Conservation (phyloP, 495 filamentous ascomycete species). For the Hypomontagnella monticulosa region DNA sequence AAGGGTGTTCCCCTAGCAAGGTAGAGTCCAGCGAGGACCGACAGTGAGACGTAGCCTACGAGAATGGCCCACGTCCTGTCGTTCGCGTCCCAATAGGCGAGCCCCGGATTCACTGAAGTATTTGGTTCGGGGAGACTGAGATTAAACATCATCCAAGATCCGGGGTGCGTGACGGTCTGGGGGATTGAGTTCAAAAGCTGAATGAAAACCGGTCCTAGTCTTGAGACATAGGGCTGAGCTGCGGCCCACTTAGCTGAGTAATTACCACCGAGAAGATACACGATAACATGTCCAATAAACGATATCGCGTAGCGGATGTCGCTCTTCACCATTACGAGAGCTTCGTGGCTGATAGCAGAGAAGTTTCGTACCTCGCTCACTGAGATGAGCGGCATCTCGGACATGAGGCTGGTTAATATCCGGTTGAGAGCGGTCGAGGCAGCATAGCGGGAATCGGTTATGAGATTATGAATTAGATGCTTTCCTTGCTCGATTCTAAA, state of each 20-base stretch:
- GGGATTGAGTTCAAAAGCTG: conserved; percentile 21
- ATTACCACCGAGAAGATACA: conserved; percentile 48
- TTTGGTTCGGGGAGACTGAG: conserved; percentile 54
- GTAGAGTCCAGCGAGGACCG: conserved; percentile 78
- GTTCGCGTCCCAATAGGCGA: conserved; percentile 78
- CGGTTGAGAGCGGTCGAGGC: conserved; percentile 46
- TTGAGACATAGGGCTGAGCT: conserved; percentile 9
- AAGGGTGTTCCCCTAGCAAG: conserved; percentile 74
- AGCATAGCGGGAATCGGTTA: conserved; percentile 33
- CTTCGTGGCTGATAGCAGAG: conserved; percentile 59
- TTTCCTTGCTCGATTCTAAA: conserved; percentile 31
- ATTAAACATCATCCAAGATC: conserved; percentile 62
- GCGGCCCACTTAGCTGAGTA: conserved; percentile 41
- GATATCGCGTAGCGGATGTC: conserved; percentile 45
- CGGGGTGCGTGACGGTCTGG: conserved; percentile 34
- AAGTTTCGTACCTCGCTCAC: conserved; percentile 57
- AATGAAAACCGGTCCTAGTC: neutral
- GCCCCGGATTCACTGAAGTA: conserved; percentile 62
- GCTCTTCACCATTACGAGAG: conserved; percentile 50
- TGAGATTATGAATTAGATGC: conserved; percentile 26
- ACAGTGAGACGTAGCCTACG: conserved; percentile 81
- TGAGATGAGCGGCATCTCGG: conserved; percentile 52
- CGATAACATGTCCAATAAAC: conserved; percentile 30
- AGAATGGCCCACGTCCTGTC: conserved; percentile 84
- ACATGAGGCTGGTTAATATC: conserved; percentile 51